These are phyloP conservation scores for Colletotrichum neosansevieriae DNA, from an alignment of 2,329 filamentous ascomycete genomes.

Conservation along the genomic window DNA sequence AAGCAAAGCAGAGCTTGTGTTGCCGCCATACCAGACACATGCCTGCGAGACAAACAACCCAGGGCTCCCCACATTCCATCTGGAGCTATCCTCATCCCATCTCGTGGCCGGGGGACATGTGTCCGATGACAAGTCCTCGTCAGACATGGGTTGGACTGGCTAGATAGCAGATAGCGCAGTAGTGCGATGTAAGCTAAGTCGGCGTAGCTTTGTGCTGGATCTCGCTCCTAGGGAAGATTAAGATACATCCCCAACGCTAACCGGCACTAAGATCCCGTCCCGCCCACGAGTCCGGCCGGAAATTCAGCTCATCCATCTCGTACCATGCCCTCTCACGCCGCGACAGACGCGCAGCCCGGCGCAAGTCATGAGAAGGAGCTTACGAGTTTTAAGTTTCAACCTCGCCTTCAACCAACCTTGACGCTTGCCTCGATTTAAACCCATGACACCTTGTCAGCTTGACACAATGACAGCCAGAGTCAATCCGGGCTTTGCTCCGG, in stretches of 20 bases:
- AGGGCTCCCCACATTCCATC: neutral
- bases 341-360: neutral
- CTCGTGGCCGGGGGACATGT: neutral
- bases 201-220: too few relatives aligned
- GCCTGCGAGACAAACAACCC: too few relatives aligned
- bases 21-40: too few relatives aligned
- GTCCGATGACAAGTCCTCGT: conserved; percentile 1
- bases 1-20: too few relatives aligned
- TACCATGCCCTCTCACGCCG: too few relatives aligned
- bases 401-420: conserved; percentile 3
- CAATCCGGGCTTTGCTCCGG: neutral
- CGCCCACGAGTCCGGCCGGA: too few relatives aligned
- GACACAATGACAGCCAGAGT: neutral
- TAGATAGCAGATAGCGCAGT: too few relatives aligned
- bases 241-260: too few relatives aligned
- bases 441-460: neutral
- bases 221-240: too few relatives aligned
- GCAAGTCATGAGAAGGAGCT: neutral
- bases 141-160: neutral
- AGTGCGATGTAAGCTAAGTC: too few relatives aligned
- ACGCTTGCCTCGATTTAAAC: neutral
- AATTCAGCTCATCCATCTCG: too few relatives aligned
- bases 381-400: conserved; percentile 32
- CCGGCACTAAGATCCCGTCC: too few relatives aligned
- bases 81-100: neutral